phyloP scores from a whole-genome alignment of 2,329 filamentous ascomycete species.

The Erysiphe pulchra region DNA sequence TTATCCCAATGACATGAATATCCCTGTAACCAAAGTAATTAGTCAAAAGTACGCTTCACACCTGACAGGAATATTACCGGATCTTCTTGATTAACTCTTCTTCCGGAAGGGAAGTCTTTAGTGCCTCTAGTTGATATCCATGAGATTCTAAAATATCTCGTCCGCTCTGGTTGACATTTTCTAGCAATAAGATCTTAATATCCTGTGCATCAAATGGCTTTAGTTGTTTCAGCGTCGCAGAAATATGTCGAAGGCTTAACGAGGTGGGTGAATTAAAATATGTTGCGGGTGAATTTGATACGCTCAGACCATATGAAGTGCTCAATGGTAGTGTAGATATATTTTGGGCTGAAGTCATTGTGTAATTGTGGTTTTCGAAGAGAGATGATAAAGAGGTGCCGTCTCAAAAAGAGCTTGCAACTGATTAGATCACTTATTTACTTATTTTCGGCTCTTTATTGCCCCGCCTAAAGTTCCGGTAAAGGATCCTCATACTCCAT shows the following conservation, averaged over 20 bases:
- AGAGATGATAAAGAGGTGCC: no score
- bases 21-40: conserved; percentile 28
- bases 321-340: background rate
- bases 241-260: conserved; percentile 16
- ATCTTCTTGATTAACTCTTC: conserved; percentile 95
- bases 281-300: background rate
- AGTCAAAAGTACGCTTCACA: conserved; percentile 9
- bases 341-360: background rate
- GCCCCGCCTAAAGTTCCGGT: no score
- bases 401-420: no score
- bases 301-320: background rate
- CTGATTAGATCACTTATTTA: no score
- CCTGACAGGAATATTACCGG: conserved; percentile 26
- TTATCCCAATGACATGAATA: conserved; percentile 91
- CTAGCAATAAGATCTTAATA: conserved; percentile 83
- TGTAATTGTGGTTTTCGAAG: no score
- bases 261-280: background rate
- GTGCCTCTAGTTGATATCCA: conserved; percentile 84
- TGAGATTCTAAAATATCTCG: conserved; percentile 58
- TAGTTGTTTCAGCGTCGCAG: conserved; percentile 40
- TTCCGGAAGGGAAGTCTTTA: conserved; percentile 76
- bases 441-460: no score
- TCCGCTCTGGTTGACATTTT: conserved; percentile 87
- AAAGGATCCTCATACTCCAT: no score
- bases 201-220: conserved; percentile 92